Base-by-base conservation (phyloP, 108 stramenopile species). In the Asterionellopsis glacialis region DNA sequence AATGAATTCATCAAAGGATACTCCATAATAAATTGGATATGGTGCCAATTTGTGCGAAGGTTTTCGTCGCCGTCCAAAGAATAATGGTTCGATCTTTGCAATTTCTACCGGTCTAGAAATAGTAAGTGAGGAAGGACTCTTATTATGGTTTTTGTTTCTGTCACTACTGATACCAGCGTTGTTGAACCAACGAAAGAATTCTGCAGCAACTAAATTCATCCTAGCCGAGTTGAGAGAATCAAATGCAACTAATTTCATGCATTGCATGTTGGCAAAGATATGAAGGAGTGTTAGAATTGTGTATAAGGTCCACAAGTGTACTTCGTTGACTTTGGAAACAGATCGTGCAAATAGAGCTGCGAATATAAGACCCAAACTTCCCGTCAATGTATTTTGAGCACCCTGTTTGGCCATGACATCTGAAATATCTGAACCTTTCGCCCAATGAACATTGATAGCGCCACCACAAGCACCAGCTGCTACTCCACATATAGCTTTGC, bases 401-500 rank as follows among this genome's bases (percentile, higher is more conserved):
- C 90, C 90, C 70, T 73, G 84, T 59, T 92, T 92, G 63, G 85
- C 90, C 47, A 77, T 76, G 39, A 82, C 77, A 50, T 80, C 80
- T n/a, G 79, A 73, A 61, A 82, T 77, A 64, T 79, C 87, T 23
- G 75, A 81, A 44, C 72, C 85, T 38, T 69, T 67, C 0, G 90
- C 80, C 90, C 90, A 92, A 61, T 88, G 71, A 45, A 92, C 61
- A 57, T 88, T 85, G 57, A 92, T 74, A 28, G 81, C 74, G 50
- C 87, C 90, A 40, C 85, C 83, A 53, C 72, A 73, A 9, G 90
- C 84, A 13, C 90, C 90, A 1, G 90, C 90, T 15, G 90, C 90
- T 0, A 92, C 90, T 10, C 90, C 90, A 76, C 90, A 92, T 11
- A 88, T 62, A 0, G 90, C 84, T 55, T 92, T 88, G 72, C 79